phyloP scores from a whole-genome alignment of 2,329 filamentous ascomycete species.

The Dactylellina parvicollis region DNA sequence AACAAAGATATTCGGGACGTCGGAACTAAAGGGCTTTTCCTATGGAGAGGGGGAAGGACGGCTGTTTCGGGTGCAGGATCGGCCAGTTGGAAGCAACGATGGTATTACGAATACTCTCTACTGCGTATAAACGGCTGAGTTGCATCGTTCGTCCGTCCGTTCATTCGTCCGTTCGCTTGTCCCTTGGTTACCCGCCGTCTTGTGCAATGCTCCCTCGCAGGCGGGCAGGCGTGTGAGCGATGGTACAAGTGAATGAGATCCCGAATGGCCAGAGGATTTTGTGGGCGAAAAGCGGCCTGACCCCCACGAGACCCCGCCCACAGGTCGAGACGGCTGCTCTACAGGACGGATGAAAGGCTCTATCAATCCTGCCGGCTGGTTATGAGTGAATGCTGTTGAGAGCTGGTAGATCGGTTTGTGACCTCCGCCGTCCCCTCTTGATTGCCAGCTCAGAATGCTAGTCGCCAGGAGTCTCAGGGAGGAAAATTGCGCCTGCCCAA shows the following conservation, averaged over 20 bases:
- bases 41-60: conserved; percentile 14
- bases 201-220: too few species aligned
- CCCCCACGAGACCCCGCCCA: conserved; percentile 55
- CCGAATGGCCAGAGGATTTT: conserved; percentile 16
- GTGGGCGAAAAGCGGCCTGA: conserved; percentile 22
- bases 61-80: conserved; percentile 48
- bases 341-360: conserved; percentile 9
- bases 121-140: conserved; percentile 44
- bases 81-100: conserved; percentile 33
- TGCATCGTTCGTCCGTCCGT: conserved; percentile 54
- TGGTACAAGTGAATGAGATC: conserved; percentile 16
- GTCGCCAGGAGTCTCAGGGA: conserved; percentile 32
- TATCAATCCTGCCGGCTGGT: neutral
- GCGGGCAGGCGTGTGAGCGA: conserved; percentile 22
- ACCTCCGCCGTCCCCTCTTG: conserved; percentile 45
- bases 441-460: conserved; percentile 38
- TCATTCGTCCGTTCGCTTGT: too few species aligned
- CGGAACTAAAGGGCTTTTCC: conserved; percentile 39
- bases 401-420: neutral
- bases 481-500: conserved; percentile 53
- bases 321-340: conserved; percentile 35
- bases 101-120: conserved; percentile 19
- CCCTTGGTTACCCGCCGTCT: too few species aligned
- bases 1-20: conserved; percentile 50
- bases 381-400: neutral